Conservation (phyloP, 139 green algal species). For the Eudorina sp. region DNA sequence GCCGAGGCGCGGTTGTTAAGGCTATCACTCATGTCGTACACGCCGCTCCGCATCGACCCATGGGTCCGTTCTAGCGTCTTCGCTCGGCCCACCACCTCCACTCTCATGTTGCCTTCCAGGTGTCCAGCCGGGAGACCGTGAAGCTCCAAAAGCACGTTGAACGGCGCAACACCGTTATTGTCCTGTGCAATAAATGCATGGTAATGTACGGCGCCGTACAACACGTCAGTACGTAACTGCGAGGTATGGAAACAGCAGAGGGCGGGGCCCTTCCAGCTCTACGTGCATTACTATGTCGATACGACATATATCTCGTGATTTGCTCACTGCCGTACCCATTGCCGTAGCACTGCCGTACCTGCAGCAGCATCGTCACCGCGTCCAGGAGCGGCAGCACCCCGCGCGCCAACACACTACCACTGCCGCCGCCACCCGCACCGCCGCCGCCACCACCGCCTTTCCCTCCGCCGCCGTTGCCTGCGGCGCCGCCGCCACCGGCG, state of each 20-base stretch:
- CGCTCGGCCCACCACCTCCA: conserved; percentile 20
- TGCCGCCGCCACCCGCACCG: not conserved
- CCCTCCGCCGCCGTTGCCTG: not conserved
- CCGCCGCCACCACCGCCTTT: not conserved
- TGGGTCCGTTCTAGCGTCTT: conserved; percentile 10
- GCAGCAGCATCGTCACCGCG: conserved; percentile 39
- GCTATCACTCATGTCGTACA: not conserved
- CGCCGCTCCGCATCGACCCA: not conserved
- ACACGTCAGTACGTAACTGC: not conserved
- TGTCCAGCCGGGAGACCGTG: conserved; percentile 57
- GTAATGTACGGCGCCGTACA: conserved; percentile 20
- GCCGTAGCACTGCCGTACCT: not conserved
- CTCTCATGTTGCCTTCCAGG: conserved; percentile 36
- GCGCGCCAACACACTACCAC: conserved; percentile 42
- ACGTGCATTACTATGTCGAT: not conserved
- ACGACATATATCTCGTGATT: too few relatives aligned
- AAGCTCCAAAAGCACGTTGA: conserved; percentile 41
- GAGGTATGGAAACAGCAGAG: too few relatives aligned
- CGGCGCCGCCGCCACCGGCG: not conserved
- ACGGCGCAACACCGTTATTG: not conserved
- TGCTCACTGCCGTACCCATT: not conserved
- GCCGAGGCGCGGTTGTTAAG: not conserved
- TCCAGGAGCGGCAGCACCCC: conserved; percentile 54
- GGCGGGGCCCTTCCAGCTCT: too few relatives aligned
- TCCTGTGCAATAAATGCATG: too few relatives aligned